Evolutionary conservation across 345 rosid species (phyloP).

Genomic region (Arabidopsis arenosa): DNA sequence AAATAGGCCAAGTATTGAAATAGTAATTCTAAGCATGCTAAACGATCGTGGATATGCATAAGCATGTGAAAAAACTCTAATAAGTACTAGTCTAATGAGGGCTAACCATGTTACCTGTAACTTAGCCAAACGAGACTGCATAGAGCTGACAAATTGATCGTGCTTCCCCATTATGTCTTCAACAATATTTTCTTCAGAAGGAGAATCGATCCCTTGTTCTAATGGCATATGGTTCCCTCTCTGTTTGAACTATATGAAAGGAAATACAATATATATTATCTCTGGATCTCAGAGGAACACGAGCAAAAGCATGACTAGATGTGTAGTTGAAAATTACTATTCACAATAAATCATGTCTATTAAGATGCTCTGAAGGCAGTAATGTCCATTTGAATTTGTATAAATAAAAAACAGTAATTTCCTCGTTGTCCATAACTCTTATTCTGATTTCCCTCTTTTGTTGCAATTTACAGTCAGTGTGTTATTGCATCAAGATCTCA

Average conservation of each 20-base stretch:
- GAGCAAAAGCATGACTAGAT: constrained; percentile 2
- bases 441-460: background rate
- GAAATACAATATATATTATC: constrained; percentile 22
- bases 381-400: background rate
- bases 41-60: constrained; percentile 30
- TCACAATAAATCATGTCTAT: background rate
- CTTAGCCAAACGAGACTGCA: constrained; percentile 92
- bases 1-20: constrained; percentile 10
- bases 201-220: constrained; percentile 60
- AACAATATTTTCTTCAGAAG: constrained; percentile 72
- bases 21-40: constrained; percentile 7
- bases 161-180: constrained; percentile 77
- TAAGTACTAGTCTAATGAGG: background rate
- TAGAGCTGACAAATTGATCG: constrained; percentile 80
- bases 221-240: constrained; percentile 61
- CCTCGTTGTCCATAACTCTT: constrained; percentile 9
- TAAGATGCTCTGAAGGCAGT: constrained; percentile 13
- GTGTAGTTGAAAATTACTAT: constrained; percentile 7
- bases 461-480: constrained; percentile 26
- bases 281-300: constrained; percentile 15
- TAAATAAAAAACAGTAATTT: background rate
- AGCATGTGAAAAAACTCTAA: constrained; percentile 6
- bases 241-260: constrained; percentile 60
- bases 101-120: constrained; percentile 73
- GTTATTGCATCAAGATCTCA: constrained; percentile 28